phyloP scores from a whole-genome alignment of 2,329 filamentous ascomycete genomes.

The Fusarium sp. region DNA sequence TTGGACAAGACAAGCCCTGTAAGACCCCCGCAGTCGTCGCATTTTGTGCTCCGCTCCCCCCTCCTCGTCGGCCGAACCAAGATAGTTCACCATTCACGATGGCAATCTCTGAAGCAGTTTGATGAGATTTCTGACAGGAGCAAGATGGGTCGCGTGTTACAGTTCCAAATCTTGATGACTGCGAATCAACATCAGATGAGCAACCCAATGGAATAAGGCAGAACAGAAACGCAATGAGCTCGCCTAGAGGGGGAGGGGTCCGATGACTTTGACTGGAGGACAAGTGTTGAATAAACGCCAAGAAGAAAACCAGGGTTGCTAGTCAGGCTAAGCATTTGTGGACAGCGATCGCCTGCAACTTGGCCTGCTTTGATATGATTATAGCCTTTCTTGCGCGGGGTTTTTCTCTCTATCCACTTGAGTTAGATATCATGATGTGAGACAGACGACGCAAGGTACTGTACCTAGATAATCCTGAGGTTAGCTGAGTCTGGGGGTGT shows the following conservation, averaged over 20 bases:
- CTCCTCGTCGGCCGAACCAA: conserved; percentile 39
- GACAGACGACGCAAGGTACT: conserved; percentile 34
- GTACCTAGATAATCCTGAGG: conserved; percentile 31
- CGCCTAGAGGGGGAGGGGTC: conserved; percentile 26
- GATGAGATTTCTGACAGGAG: neutral
- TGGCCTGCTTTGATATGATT: conserved; percentile 25
- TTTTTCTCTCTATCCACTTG: conserved; percentile 34
- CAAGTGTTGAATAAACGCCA: conserved; percentile 32
- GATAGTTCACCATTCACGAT: conserved; percentile 16
- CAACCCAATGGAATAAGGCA: neutral
- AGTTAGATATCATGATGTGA: conserved; percentile 36
- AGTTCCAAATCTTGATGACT: neutral
- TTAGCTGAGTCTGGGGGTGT: conserved; percentile 34
- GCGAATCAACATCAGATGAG: conserved; percentile 12
- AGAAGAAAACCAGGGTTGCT: conserved; percentile 7
- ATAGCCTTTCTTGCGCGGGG: conserved; percentile 33
- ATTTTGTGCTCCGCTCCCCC: conserved; percentile 36
- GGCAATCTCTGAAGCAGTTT: conserved; percentile 20
- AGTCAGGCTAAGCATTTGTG: conserved; percentile 35
- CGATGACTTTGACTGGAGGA: conserved; percentile 8
- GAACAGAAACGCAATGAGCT: conserved; percentile 39
- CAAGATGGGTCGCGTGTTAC: conserved; percentile 2
- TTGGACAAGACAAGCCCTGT: conserved; percentile 28
- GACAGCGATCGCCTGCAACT: conserved; percentile 35
- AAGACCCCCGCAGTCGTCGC: conserved; percentile 31